Evolutionary conservation across 1,139 yeast species (phyloP).

Genomic region (Suhomyces yuchorum): DNA sequence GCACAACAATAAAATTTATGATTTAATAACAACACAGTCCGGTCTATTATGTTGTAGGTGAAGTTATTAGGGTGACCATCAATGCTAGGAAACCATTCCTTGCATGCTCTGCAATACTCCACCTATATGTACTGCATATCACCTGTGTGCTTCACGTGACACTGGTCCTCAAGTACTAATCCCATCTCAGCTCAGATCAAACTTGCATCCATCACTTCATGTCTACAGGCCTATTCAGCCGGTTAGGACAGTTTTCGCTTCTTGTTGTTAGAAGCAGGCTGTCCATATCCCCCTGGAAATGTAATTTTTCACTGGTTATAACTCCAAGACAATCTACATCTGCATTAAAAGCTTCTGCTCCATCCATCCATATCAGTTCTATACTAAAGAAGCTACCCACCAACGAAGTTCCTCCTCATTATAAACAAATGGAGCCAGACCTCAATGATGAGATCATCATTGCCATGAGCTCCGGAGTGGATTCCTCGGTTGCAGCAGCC

Average conservation of each 20-base stretch:
- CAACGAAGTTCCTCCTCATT: constrained; percentile 6
- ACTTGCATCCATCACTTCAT: neutral
- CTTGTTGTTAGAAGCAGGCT: neutral
- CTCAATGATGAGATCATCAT: constrained; percentile 64
- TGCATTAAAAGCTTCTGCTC: neutral
- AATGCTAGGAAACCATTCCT: too few species aligned
- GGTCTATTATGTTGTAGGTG: too few species aligned
- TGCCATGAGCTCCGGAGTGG: constrained; percentile 98
- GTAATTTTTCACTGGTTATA: neutral
- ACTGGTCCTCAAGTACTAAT: neutral
- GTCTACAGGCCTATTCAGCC: neutral
- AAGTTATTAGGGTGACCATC: too few species aligned
- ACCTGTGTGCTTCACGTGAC: too few species aligned
- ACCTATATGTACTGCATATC: too few species aligned
- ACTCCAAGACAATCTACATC: neutral
- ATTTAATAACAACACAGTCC: too few species aligned
- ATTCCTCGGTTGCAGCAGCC: constrained; percentile 88
- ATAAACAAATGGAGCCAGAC: constrained; percentile 47
- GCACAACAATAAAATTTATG: too few species aligned
- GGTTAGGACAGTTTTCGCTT: neutral
- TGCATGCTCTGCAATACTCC: too few species aligned
- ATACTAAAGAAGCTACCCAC: constrained; percentile 4
- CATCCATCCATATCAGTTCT: neutral
- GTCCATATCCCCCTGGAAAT: neutral
- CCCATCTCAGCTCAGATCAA: neutral